A percentile compares a stretch with the other conserved stretches of the same genome.
phyloP scores from a whole-genome alignment of 2,329 filamentous ascomycete genomes.

The Colletotrichum abscissum region DNA sequence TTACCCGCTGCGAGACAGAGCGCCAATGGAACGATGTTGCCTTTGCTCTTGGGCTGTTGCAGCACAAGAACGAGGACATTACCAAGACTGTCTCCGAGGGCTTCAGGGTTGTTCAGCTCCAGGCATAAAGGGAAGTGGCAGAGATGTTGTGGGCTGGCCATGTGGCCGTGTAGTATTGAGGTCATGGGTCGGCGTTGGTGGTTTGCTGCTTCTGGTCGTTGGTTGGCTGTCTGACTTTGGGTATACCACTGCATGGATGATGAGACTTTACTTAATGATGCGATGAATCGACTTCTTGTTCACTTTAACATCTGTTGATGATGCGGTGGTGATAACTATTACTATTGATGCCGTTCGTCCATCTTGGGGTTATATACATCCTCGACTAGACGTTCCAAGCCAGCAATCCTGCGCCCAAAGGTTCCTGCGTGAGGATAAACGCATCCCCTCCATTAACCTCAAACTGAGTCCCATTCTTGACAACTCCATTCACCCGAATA shows the following conservation, averaged over 20 bases:
- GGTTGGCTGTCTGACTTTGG: slow-evolving; percentile 22
- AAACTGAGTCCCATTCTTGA: background rate
- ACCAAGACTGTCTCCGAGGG: slow-evolving; percentile 80
- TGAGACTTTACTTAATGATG: slow-evolving; percentile 24
- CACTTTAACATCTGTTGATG: too few species aligned
- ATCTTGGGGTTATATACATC: background rate
- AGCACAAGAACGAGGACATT: slow-evolving; percentile 94
- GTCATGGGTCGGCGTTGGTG: slow-evolving; percentile 29
- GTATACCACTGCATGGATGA: slow-evolving; percentile 33
- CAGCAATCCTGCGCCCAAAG: background rate
- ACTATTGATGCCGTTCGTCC: too few species aligned
- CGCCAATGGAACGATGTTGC: slow-evolving; percentile 98
- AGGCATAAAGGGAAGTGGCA: slow-evolving; percentile 55
- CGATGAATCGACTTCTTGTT: slow-evolving; percentile 24
- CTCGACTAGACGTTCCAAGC: background rate
- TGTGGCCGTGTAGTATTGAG: slow-evolving; percentile 24
- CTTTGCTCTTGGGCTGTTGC: slow-evolving; percentile 87
- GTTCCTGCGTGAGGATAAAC: background rate
- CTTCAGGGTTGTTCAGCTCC: slow-evolving; percentile 76
- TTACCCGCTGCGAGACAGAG: slow-evolving; percentile 89
- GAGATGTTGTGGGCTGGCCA: slow-evolving; percentile 8
- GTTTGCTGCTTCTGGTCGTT: slow-evolving; percentile 24
- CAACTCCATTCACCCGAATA: background rate
- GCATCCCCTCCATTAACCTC: background rate
- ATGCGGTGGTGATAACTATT: too few species aligned